These are phyloP conservation scores for Primulina eburnea DNA, from an alignment of 257 asterid species.

Conservation along the genomic window DNA sequence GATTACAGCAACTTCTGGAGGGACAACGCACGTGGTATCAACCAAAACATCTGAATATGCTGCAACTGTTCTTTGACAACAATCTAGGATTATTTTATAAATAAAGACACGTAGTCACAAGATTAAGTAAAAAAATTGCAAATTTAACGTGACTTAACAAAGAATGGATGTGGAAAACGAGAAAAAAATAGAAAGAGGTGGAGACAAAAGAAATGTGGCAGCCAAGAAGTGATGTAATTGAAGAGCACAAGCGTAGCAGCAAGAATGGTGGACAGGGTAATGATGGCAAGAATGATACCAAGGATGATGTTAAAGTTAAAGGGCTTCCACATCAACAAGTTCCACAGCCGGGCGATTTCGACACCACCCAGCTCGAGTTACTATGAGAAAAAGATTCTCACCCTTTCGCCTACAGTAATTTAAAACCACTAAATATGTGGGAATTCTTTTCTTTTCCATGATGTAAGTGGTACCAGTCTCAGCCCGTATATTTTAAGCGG, in stretches of 20 bases:
- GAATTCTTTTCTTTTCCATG: neutral
- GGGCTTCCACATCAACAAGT: conserved; percentile 38
- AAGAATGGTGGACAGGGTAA: neutral
- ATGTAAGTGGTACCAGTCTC: neutral
- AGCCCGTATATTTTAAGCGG: neutral
- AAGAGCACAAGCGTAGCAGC: neutral
- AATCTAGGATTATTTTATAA: neutral
- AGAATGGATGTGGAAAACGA: conserved; percentile 8
- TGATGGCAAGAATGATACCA: conserved; percentile 14
- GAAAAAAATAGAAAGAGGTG: conserved; percentile 5
- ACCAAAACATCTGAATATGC: neutral
- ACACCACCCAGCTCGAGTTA: conserved; percentile 4
- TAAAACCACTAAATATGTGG: neutral
- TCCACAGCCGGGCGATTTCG: conserved; percentile 35
- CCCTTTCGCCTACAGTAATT: neutral
- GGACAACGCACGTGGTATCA: neutral
- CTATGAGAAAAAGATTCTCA: neutral
- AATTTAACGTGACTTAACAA: neutral
- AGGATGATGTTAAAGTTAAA: conserved; percentile 19
- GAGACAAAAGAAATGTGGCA: conserved; percentile 9
- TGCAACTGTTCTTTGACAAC: conserved; percentile 14
- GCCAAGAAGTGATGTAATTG: neutral
- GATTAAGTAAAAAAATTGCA: neutral
- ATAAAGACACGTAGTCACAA: neutral
- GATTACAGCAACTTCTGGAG: neutral